Evolutionary conservation across 768 basidiomycete species (phyloP).

Genomic region (Amylocystis lapponica): DNA sequence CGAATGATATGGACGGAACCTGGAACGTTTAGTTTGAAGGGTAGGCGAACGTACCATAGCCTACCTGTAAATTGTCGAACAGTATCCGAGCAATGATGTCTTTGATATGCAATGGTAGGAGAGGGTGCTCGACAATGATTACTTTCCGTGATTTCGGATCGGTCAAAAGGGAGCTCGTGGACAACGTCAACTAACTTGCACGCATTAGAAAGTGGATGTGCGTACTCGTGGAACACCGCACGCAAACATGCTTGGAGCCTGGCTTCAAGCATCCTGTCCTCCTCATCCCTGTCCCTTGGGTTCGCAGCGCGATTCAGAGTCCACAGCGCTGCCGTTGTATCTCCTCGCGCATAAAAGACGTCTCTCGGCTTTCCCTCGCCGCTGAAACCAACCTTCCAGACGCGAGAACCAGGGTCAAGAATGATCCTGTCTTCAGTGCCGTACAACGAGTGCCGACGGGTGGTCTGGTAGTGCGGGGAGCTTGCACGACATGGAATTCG

Average conservation of each 20-base stretch:
- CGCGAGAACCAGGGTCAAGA: constrained; percentile 87
- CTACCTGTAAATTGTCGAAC: constrained; percentile 86
- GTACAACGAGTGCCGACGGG: constrained; percentile 88
- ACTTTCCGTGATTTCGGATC: constrained; percentile 96
- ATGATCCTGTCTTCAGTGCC: constrained; percentile 95
- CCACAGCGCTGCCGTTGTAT: constrained; percentile 49
- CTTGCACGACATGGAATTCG: constrained; percentile 46
- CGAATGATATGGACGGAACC: constrained; percentile 94
- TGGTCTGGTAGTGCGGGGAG: constrained; percentile 85
- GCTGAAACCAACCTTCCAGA: constrained; percentile 98
- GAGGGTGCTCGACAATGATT: constrained; percentile 85
- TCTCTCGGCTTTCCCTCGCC: constrained; percentile 90
- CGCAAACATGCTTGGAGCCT: constrained; percentile 65
- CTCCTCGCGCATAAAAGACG: constrained; percentile 60
- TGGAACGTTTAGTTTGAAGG: constrained; percentile 26
- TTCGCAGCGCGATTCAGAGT: constrained; percentile 50
- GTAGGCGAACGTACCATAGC: no score
- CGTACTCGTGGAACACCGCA: constrained; percentile 82
- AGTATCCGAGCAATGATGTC: constrained; percentile 80
- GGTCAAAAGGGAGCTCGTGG: constrained; percentile 75
- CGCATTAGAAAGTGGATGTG: not conserved
- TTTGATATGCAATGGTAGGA: constrained; percentile 83
- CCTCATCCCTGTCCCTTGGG: constrained; percentile 57
- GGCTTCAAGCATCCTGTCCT: constrained; percentile 65
- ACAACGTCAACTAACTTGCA: constrained; percentile 15